Base-by-base conservation (phyloP, 2,329 filamentous ascomycete species). In the Chrysosporium queenslandicum region DNA sequence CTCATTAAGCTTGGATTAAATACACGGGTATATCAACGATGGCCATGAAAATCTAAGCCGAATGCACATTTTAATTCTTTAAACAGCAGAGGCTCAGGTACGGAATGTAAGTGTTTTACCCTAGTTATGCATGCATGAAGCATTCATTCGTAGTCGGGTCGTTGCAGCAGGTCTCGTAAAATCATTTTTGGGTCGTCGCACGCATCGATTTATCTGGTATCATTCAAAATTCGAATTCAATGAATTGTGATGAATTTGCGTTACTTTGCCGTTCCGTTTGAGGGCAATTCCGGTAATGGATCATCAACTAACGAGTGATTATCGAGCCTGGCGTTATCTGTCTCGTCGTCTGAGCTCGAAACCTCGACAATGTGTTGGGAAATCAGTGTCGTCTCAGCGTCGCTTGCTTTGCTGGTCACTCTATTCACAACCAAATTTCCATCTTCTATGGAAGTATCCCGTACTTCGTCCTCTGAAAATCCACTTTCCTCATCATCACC, bases 401-500 rank as follows among this genome's bases (percentile, higher is more conserved):
- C 36, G 16, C 16, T 40, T 8, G 46, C 34, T 40, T 30, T 40
- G 34, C 21, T 49, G 47, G 23, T 30, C 16, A 47, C 45, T 5
- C 21, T 18, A 14, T 47, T 20, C 4, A 32, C 27, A 18, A 37
- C 21, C 2, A 25, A 18, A 36, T 30, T 11, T 1, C 12, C 39
- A 12, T 18, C 30, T n/a, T 11, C 20, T 3, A 11, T n/a, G 4
- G 29, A 36, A 9, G 18, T 8, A 23, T 42, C 21, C 4, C 20
- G 14, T 16, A 20, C 16, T 20, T 18, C 12, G 20, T 37, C 16
- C 40, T 52, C 40, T 14, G 27, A n/a, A 41, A n/a, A 11, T 20
- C 9, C 36, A 9, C n/a, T 16, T 3, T 52, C 47, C 8, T 45
- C 45, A n/a, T 41, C 42, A 27, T 58, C 54, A 25, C 58, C 56